These are phyloP conservation scores for Claviceps sp. DNA, from an alignment of 2,329 filamentous ascomycete genomes.

Conservation along the genomic window DNA sequence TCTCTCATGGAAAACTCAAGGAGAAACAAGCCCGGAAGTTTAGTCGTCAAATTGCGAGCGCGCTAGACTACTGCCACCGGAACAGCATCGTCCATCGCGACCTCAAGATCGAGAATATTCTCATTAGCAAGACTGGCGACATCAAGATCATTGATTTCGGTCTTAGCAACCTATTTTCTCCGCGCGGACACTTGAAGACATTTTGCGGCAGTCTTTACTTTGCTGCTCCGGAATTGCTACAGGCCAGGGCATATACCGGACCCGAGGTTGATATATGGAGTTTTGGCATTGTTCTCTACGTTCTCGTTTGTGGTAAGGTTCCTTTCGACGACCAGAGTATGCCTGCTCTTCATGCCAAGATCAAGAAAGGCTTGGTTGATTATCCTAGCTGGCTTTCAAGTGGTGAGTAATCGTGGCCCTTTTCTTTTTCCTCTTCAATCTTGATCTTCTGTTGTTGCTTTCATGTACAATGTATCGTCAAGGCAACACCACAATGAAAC, in stretches of 20 bases:
- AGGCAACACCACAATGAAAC: background rate
- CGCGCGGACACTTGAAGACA: conserved; percentile 74
- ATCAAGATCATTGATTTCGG: conserved; percentile 99
- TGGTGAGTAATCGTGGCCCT: conserved; percentile 37
- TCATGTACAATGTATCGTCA: background rate
- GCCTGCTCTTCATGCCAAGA: conserved; percentile 95
- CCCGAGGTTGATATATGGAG: conserved; percentile 98
- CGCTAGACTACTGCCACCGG: conserved; percentile 91
- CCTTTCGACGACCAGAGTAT: conserved; percentile 99
- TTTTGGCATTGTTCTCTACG: conserved; percentile 95
- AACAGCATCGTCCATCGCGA: conserved; percentile 98
- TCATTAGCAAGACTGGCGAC: conserved; percentile 97
- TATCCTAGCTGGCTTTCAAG: conserved; percentile 87
- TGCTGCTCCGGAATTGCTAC: conserved; percentile 84
- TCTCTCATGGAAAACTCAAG: conserved; percentile 92
- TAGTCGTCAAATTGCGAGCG: conserved; percentile 90
- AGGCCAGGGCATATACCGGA: conserved; percentile 87
- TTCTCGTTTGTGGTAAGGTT: conserved; percentile 92
- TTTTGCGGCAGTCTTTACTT: conserved; percentile 98
- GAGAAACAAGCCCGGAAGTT: conserved; percentile 98
- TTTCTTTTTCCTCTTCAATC: background rate
- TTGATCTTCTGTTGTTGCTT: background rate
- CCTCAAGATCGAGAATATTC: conserved; percentile 96
- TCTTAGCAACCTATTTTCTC: conserved; percentile 88
- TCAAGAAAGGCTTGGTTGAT: conserved; percentile 92